Percentiles rank a stretch among this genome's conserved stretches.
These are phyloP conservation scores for Monosporascus ibericus DNA, from an alignment of 2,329 filamentous ascomycete genomes.

Conservation along the genomic window DNA sequence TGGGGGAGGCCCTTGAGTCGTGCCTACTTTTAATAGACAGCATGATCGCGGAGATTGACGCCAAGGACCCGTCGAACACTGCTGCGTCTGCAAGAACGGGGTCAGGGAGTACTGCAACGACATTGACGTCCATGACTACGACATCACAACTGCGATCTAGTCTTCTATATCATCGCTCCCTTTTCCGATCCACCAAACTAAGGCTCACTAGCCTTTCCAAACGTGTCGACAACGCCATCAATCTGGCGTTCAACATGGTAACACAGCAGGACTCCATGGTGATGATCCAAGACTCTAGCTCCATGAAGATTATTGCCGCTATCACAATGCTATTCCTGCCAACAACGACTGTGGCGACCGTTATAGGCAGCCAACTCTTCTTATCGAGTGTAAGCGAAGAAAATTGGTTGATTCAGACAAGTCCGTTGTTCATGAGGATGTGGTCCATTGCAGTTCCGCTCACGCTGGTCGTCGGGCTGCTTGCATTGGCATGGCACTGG, in stretches of 20 bases:
- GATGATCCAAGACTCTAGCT: slow-evolving; percentile 29
- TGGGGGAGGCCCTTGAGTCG: slow-evolving; percentile 12
- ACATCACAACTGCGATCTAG: not conserved
- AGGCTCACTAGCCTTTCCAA: slow-evolving; percentile 28
- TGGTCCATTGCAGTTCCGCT: not conserved
- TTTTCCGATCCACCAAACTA: slow-evolving; percentile 30
- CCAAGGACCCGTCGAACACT: not conserved
- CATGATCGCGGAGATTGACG: not conserved
- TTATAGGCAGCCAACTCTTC: slow-evolving; percentile 18
- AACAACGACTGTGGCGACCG: slow-evolving; percentile 27
- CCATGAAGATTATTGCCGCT: slow-evolving; percentile 31
- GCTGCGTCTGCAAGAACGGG: not conserved
- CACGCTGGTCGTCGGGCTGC: not conserved
- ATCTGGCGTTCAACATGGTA: slow-evolving; percentile 30
- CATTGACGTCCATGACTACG: not conserved
- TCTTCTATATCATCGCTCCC: slow-evolving; percentile 20
- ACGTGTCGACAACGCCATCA: slow-evolving; percentile 29
- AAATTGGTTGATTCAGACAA: not conserved
- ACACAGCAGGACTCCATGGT: slow-evolving; percentile 30
- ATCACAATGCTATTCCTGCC: slow-evolving; percentile 33
- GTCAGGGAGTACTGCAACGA: not conserved
- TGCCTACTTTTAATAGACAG: slow-evolving; percentile 7
- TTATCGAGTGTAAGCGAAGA: not conserved
- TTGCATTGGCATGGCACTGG: not conserved
- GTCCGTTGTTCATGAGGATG: not conserved